Evolutionary conservation across 164 flowering plant species (phyloP), one percentile per base, ranked within the genome.

Genomic region (Liriodendron chinense): DNA sequence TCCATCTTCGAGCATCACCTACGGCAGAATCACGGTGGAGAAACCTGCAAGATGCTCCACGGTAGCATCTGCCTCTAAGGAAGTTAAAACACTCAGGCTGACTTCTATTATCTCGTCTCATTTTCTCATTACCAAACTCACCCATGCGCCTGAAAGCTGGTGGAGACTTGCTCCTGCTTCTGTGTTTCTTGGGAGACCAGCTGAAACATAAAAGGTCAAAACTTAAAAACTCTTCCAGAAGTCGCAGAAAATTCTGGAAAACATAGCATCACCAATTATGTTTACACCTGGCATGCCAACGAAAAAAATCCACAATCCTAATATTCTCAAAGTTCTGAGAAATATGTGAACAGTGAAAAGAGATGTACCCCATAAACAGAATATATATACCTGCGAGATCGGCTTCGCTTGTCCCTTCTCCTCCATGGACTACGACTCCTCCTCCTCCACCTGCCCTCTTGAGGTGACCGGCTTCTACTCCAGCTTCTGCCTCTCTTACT

Each of bases 91-190:
- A 95, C 47, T 76, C 84, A 26, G 65, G 68, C 22, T 77, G 90
- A 73, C 80, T 78, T 78, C 80, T 89, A 18, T 9, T 26, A 47
- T 82, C 86, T 56, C 84, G 56, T 79, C 87, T 86, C 69, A n/a
- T 75, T 50, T 82, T 87, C 12, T 85, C 89, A 77, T 76, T 72
- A 69, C 79, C 68, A 48, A 69, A 72, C 18, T 83, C 84, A 64
- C 75, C 77, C 12, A 23, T 73, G 77, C 79, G 87, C 82, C 96
- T 85, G 20, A 61, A 83, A 63, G 76, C 25, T 14, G 73, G 34
- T 64, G 98, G 94, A 69, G 98, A 93, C 75, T 84, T 87, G 84
- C 93, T 95, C 83, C 91, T 84, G 83, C 86, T 89, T 83, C 90
- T 85, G 63, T 85, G 83, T 75, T 81, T 89, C 85, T 84, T 82